Conservation (phyloP, 2,329 filamentous ascomycete species). For the Chaetomiaceae sp. region DNA sequence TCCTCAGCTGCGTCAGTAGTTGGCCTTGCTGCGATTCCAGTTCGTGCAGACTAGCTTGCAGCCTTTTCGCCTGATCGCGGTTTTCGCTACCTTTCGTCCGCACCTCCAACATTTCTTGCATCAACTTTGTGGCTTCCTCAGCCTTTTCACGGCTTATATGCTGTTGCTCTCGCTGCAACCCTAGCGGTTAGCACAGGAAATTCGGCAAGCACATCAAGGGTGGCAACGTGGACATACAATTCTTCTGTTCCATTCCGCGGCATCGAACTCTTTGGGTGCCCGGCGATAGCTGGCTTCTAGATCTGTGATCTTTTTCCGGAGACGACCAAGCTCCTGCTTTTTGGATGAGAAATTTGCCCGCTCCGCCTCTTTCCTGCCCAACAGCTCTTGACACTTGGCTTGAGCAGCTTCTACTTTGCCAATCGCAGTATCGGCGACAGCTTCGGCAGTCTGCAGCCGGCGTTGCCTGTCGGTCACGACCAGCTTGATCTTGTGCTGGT, state of each 20-base stretch:
- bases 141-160: slow-evolving; percentile 51
- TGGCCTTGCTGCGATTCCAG: slow-evolving; percentile 73
- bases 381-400: slow-evolving; percentile 41
- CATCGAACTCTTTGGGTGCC: slow-evolving; percentile 63
- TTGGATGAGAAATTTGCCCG: slow-evolving; percentile 45
- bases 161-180: slow-evolving; percentile 56
- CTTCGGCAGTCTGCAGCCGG: slow-evolving; percentile 52
- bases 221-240: slow-evolving; percentile 51
- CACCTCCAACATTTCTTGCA: slow-evolving; percentile 31
- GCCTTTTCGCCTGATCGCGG: slow-evolving; percentile 33
- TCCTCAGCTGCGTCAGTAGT: slow-evolving; percentile 62
- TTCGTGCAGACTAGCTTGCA: slow-evolving; percentile 48
- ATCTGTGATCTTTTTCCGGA: slow-evolving; percentile 55
- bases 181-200: slow-evolving; percentile 26
- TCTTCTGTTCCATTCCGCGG: slow-evolving; percentile 64
- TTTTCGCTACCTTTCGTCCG: slow-evolving; percentile 39
- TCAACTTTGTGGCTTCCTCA: slow-evolving; percentile 36
- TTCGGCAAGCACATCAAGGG: neutral
- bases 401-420: slow-evolving; percentile 39
- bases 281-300: slow-evolving; percentile 62
- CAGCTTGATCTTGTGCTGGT: slow-evolving; percentile 55
- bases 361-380: slow-evolving; percentile 51
- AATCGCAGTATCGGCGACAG: slow-evolving; percentile 42
- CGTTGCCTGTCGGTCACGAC: slow-evolving; percentile 51
- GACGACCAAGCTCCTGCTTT: slow-evolving; percentile 46